Percentiles rank a stretch among this genome's conserved stretches.
Conservation (phyloP, 1,284 basidiomycete species). For the Ganoderma resinaceum region DNA sequence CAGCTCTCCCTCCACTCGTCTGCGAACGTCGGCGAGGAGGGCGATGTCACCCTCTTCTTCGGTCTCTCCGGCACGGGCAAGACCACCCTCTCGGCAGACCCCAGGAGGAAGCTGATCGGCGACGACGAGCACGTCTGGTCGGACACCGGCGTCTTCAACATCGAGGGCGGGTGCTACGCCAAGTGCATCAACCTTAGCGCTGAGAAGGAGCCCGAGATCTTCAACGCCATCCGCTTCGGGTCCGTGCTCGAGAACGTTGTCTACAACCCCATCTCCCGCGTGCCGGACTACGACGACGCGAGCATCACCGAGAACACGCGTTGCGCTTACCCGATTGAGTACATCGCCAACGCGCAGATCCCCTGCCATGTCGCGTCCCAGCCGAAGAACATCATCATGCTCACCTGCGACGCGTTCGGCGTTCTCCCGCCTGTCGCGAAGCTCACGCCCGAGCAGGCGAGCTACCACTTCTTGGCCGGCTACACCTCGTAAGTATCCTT, state of each 20-base stretch:
- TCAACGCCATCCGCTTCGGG: conserved; percentile 93
- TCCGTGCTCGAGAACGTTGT: conserved; percentile 99
- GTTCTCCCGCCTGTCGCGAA: conserved; percentile 96
- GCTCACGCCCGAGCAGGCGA: conserved; percentile 93
- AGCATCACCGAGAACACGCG: conserved; percentile 99
- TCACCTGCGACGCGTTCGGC: conserved; percentile 98
- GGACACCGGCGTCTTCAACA: conserved; percentile 99
- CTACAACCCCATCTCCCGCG: conserved; percentile 89
- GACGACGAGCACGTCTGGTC: conserved; percentile 99
- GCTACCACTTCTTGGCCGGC: conserved; percentile 97
- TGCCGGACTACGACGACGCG: conserved; percentile 96
- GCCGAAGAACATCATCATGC: conserved; percentile 96
- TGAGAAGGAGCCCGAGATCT: conserved; percentile 99
- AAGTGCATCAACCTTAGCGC: conserved; percentile 97
- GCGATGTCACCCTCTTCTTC: conserved; percentile 98
- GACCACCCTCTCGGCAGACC: conserved; percentile 96
- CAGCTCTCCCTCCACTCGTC: conserved; percentile 99
- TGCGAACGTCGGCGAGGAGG: conserved; percentile 92
- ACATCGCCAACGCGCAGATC: conserved; percentile 94
- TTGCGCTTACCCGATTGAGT: conserved; percentile 98
- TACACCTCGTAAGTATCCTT: conserved; percentile 82
- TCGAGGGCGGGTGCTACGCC: conserved; percentile 99
- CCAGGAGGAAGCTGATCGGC: conserved; percentile 89
- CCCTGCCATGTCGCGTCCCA: conserved; percentile 87
- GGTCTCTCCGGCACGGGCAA: conserved; percentile 99